Percentiles rank a stretch among this genome's conserved stretches.
These are phyloP conservation scores for Starmerella lactis-condensi DNA, from an alignment of 805 yeast species.

Conservation along the genomic window DNA sequence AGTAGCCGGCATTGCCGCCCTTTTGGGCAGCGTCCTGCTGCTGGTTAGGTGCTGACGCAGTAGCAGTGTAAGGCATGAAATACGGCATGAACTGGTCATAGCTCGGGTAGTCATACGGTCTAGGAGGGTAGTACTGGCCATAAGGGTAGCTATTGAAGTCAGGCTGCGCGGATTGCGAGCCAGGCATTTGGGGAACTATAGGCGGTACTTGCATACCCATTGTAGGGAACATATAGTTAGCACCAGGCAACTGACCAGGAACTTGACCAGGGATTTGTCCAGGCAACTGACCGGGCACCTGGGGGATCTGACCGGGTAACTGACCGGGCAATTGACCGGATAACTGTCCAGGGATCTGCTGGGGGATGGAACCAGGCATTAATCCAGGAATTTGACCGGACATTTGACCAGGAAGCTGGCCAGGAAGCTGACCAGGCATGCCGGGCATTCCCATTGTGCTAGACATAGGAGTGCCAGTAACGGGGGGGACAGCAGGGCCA, in stretches of 20 bases:
- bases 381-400: slow-evolving; percentile 2
- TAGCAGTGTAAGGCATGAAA: slow-evolving; percentile 7
- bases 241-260: not conserved
- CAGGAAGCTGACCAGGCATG: slow-evolving; percentile 1
- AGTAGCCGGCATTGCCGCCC: slow-evolving; percentile 5
- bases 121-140: slow-evolving; percentile 7
- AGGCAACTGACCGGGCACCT: not conserved
- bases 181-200: slow-evolving; percentile 3
- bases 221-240: too few species aligned
- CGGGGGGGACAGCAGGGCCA: too few species aligned
- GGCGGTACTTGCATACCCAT: slow-evolving; percentile 6
- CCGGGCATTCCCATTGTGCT: too few species aligned
- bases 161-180: slow-evolving; percentile 5
- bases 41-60: slow-evolving; percentile 2
- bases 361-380: not conserved
- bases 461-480: too few species aligned
- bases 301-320: not conserved
- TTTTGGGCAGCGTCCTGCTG: slow-evolving; percentile 6
- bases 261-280: slow-evolving; percentile 1
- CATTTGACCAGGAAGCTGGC: not conserved
- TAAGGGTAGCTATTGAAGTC: slow-evolving; percentile 5
- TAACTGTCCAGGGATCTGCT: not conserved
- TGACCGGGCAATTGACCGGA: not conserved
- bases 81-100: slow-evolving; percentile 6
- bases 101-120: slow-evolving; percentile 6